Conservation (phyloP, 2,329 filamentous ascomycete genomes). For the Fusarium sp. region DNA sequence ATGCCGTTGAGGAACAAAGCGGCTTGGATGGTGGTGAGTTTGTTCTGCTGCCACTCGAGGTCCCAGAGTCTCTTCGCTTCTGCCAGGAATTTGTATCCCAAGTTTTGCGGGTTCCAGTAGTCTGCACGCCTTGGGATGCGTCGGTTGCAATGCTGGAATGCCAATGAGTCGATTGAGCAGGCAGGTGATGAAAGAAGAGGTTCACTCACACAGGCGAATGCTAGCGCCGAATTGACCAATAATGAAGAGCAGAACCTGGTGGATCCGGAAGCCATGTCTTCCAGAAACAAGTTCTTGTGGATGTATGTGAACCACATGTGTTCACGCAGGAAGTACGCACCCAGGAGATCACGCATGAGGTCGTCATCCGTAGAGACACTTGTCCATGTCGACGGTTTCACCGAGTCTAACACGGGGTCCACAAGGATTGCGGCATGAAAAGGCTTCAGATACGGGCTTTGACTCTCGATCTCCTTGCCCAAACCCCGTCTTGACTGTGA, state of each 20-base stretch:
- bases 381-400: slow-evolving; percentile 18
- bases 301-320: slow-evolving; percentile 23
- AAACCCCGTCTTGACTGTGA: not conserved
- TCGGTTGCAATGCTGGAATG: too few relatives aligned
- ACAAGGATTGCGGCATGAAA: slow-evolving; percentile 21
- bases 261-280: slow-evolving; percentile 13
- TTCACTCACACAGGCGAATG: slow-evolving; percentile 20
- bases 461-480: not conserved
- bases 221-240: slow-evolving; percentile 21
- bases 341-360: slow-evolving; percentile 3
- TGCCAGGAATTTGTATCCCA: too few relatives aligned
- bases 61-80: too few relatives aligned
- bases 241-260: slow-evolving; percentile 16
- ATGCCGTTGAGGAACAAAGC: too few relatives aligned
- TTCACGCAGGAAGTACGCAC: slow-evolving; percentile 17
- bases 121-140: too few relatives aligned
- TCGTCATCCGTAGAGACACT: not conserved
- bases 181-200: too few relatives aligned
- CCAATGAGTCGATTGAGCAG: too few relatives aligned
- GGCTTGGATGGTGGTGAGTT: too few relatives aligned
- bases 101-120: too few relatives aligned
- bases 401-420: not conserved
- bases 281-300: slow-evolving; percentile 22
- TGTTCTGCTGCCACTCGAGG: too few relatives aligned
- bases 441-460: slow-evolving; percentile 23